Evolutionary conservation across 495 filamentous ascomycete genomes (phyloP).

Genomic region (Neurospora sp.): DNA sequence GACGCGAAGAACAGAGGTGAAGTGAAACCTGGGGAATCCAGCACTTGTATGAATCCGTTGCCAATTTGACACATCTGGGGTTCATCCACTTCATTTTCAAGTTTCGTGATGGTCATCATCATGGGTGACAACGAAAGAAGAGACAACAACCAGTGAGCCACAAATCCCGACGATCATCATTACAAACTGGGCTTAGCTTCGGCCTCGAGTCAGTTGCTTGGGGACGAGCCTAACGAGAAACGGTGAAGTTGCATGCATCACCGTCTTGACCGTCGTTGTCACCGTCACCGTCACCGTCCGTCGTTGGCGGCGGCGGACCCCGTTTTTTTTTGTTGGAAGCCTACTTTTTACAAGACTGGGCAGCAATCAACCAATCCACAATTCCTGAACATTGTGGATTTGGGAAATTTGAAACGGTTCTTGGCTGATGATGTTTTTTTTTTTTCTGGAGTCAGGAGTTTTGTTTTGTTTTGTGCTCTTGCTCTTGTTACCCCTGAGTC

Average conservation of each 20-base stretch:
- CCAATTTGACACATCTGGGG: background rate
- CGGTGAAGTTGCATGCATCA: background rate
- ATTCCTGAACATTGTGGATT: background rate
- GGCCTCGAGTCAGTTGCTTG: background rate
- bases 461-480: background rate
- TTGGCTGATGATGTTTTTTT: background rate
- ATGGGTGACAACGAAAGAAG: background rate
- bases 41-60: background rate
- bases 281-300: too few species aligned
- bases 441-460: background rate
- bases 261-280: background rate
- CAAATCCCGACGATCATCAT: background rate
- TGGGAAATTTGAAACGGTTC: background rate
- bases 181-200: background rate
- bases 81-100: background rate
- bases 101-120: background rate
- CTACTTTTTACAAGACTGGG: background rate
- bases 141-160: background rate
- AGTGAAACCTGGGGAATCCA: background rate
- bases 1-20: background rate
- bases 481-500: background rate
- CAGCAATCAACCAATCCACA: background rate
- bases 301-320: background rate
- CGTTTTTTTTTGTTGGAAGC: background rate
- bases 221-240: background rate